Conservation (phyloP, 768 basidiomycete genomes). For the Auricularia sp. region DNA sequence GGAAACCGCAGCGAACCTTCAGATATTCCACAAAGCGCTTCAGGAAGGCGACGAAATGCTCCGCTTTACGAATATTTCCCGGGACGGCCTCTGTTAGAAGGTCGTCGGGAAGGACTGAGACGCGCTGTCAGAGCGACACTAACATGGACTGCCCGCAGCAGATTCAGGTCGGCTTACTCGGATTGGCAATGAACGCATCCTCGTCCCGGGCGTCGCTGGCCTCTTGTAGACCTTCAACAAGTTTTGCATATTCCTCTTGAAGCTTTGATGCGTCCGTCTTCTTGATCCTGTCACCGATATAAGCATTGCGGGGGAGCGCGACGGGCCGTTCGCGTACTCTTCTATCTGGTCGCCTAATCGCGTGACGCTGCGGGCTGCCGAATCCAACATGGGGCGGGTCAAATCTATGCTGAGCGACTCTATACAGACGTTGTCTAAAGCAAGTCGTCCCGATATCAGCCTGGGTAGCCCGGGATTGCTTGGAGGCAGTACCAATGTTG, state of each 20-base stretch:
- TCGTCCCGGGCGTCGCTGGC: constrained; percentile 51
- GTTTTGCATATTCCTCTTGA: constrained; percentile 91
- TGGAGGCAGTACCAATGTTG: constrained; percentile 69
- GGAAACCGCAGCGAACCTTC: constrained; percentile 44
- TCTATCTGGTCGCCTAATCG: constrained; percentile 88
- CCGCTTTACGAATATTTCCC: constrained; percentile 96
- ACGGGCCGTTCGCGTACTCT: constrained; percentile 47
- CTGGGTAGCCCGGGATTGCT: not conserved
- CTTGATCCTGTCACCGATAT: constrained; percentile 59
- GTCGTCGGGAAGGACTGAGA: constrained; percentile 81
- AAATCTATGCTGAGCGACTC: constrained; percentile 96
- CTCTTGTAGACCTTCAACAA: constrained; percentile 89
- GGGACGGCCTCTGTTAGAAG: constrained; percentile 91
- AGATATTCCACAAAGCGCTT: constrained; percentile 98
- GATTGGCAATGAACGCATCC: constrained; percentile 83
- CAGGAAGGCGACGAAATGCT: constrained; percentile 96
- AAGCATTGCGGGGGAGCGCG: not conserved
- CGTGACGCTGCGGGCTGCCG: constrained; percentile 77
- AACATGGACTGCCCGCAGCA: not conserved
- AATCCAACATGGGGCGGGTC: constrained; percentile 94
- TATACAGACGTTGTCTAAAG: constrained; percentile 90
- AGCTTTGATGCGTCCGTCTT: constrained; percentile 85
- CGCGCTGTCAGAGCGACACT: not conserved
- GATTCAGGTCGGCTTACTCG: constrained; percentile 38
- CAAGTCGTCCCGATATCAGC: not conserved